A percentile compares a stretch with the other conserved stretches of the same genome.
Conservation (phyloP, 768 basidiomycete species). For the Lepiota venenata region DNA sequence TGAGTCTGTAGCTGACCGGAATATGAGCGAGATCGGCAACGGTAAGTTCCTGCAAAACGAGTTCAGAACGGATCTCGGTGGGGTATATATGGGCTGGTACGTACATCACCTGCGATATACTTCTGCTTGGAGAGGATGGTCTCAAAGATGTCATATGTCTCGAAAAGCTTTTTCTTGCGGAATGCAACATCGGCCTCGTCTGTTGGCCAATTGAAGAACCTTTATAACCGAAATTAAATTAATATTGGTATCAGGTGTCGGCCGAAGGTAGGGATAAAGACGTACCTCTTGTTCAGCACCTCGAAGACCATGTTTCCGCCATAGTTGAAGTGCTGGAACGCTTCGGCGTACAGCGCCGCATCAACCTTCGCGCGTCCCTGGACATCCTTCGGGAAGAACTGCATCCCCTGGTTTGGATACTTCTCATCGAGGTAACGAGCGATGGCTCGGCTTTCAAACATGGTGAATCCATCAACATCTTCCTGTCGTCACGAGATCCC, state of each 20-base stretch:
- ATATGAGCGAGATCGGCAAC: neutral
- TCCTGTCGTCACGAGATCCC: conserved; percentile 9
- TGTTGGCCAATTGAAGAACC: conserved; percentile 12
- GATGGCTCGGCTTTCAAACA: conserved; percentile 58
- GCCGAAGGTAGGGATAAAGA: neutral
- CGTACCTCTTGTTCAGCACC: conserved; percentile 45
- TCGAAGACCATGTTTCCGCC: conserved; percentile 34
- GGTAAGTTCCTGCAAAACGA: neutral
- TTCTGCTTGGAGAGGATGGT: conserved; percentile 41
- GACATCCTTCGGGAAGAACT: conserved; percentile 38
- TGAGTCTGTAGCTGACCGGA: neutral
- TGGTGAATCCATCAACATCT: conserved; percentile 53
- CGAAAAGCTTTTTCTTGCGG: conserved; percentile 22
- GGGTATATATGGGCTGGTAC: neutral
- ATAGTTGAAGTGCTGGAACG: conserved; percentile 37
- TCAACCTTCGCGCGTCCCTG: conserved; percentile 32
- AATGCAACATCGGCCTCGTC: conserved; percentile 24
- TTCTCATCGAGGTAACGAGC: conserved; percentile 48
- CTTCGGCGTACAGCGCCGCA: conserved; percentile 42
- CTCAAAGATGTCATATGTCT: conserved; percentile 43
- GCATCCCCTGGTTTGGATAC: conserved; percentile 40
- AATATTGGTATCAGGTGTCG: neutral
- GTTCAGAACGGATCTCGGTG: no score
- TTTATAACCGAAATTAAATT: neutral
- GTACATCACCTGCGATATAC: conserved; percentile 43